Evolutionary conservation across 2,329 filamentous ascomycete species (phyloP).

Genomic region (Colletotrichum sansevieriae): DNA sequence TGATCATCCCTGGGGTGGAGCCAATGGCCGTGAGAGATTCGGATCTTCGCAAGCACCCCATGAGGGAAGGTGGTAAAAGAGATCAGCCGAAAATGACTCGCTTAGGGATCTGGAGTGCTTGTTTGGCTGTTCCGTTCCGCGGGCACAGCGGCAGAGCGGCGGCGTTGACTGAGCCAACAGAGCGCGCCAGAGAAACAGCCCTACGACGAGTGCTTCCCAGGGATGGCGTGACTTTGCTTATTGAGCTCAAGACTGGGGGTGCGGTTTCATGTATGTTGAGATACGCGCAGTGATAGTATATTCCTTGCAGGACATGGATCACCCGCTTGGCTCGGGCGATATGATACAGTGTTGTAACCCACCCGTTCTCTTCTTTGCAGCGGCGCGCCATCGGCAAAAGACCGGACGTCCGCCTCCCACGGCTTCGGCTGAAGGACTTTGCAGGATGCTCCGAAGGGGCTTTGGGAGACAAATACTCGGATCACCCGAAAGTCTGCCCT

Average conservation of each 20-base stretch:
- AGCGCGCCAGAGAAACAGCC: constrained; percentile 3
- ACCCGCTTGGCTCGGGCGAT: constrained; percentile 27
- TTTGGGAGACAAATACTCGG: constrained; percentile 13
- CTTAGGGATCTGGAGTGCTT: background rate
- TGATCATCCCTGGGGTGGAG: constrained; percentile 37
- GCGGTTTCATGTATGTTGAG: constrained; percentile 32
- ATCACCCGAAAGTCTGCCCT: constrained; percentile 14
- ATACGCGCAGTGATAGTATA: constrained; percentile 12
- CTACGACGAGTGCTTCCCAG: constrained; percentile 9
- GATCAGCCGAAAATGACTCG: constrained; percentile 33
- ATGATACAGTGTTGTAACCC: constrained; percentile 34
- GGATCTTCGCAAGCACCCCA: constrained; percentile 28
- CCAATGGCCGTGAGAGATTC: constrained; percentile 38
- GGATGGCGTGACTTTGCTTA: constrained; percentile 36
- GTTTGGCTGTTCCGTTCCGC: background rate
- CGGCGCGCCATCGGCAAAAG: no score
- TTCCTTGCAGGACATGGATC: constrained; percentile 27
- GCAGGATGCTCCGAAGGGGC: background rate
- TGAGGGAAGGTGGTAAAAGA: constrained; percentile 16
- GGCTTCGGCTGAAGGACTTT: background rate
- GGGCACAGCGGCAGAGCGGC: background rate
- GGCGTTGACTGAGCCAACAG: background rate
- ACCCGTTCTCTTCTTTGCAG: background rate
- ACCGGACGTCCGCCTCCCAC: background rate
- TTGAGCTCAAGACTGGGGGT: constrained; percentile 29